A percentile compares a stretch with the other conserved stretches of the same genome.
Evolutionary conservation across 768 basidiomycete genomes (phyloP).

Genomic region (Lactifluus piperatus): DNA sequence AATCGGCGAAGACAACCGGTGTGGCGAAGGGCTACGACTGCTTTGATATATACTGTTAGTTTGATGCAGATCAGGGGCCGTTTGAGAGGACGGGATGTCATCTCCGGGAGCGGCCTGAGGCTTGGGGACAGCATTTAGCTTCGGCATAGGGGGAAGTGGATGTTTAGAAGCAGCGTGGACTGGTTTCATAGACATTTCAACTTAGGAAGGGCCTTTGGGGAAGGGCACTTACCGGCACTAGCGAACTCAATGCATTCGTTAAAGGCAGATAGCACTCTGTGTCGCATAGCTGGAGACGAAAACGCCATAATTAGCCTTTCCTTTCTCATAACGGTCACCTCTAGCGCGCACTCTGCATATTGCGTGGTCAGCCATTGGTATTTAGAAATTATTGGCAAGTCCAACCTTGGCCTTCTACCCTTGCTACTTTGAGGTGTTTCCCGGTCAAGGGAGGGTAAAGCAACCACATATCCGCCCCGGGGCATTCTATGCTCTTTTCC

Average conservation of each 20-base stretch:
- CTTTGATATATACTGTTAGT: not conserved
- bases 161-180: constrained; percentile 40
- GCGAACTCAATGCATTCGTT: constrained; percentile 82
- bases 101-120: not conserved
- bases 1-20: constrained; percentile 19
- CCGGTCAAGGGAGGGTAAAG: constrained; percentile 93
- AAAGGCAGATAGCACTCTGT: constrained; percentile 61
- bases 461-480: constrained; percentile 78
- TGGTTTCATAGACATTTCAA: not conserved
- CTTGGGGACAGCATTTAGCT: constrained; percentile 26
- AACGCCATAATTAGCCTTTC: constrained; percentile 67
- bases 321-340: constrained; percentile 80
- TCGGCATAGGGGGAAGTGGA: constrained; percentile 60
- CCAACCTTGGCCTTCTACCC: constrained; percentile 53
- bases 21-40: constrained; percentile 22
- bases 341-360: constrained; percentile 55
- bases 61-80: constrained; percentile 17
- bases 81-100: constrained; percentile 15
- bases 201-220: not conserved
- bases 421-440: constrained; percentile 74
- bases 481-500: constrained; percentile 46
- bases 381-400: constrained; percentile 4
- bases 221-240: constrained; percentile 47
- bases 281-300: constrained; percentile 47
- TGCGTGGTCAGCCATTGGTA: not conserved